Evolutionary conservation across 495 filamentous ascomycete species (phyloP), one percentile per base, ranked within the genome.

Genomic region (Saxophila tyrrhenica): DNA sequence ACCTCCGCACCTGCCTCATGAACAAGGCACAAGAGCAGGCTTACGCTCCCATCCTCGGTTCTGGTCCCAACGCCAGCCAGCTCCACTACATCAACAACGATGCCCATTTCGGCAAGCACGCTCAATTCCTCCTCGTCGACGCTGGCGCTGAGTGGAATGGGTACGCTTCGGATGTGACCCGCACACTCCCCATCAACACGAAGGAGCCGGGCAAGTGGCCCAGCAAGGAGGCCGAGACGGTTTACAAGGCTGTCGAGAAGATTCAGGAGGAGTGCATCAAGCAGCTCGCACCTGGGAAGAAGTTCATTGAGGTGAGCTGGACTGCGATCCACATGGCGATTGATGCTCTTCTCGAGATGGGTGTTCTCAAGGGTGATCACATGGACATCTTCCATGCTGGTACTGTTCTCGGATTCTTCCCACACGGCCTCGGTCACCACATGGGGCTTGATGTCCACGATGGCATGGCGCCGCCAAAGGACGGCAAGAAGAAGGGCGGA

Each of bases 391-490:
- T 79, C 46, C 59, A 70, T 38, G 77, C 79, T 1, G 84, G 89
- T 25, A 87, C 81, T 20, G 80, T 80, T 2, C 73, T 77, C 23
- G 83, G 86, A 0, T 97, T 95, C 70, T 94, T 94, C 69, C 90
- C 91, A 1, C 91, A 97, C 67, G 91, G 91, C 1, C 73, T 68
- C n/a, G 87, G 87, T 11, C 89, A 97, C 66, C 87, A 95, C 65
- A 72, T 95, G 32, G 91, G 91, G 0, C 75, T 97, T 16, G 91
- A 97, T 66, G 84, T 87, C 39, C 91, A 97, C 62, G 91, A 97
- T 70, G 81, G 86, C 5, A 74, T 68, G 8, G 66, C 70, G 22
- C 69, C 73, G 2, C 29, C 29, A 7, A 35, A 35, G 29, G 29
- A 35, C 13, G 29, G 13, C 29, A 35, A 35, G 29, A 35, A 35